These are phyloP conservation scores for Diplosphaera chodatii DNA, from an alignment of 139 green algal species.

Conservation along the genomic window DNA sequence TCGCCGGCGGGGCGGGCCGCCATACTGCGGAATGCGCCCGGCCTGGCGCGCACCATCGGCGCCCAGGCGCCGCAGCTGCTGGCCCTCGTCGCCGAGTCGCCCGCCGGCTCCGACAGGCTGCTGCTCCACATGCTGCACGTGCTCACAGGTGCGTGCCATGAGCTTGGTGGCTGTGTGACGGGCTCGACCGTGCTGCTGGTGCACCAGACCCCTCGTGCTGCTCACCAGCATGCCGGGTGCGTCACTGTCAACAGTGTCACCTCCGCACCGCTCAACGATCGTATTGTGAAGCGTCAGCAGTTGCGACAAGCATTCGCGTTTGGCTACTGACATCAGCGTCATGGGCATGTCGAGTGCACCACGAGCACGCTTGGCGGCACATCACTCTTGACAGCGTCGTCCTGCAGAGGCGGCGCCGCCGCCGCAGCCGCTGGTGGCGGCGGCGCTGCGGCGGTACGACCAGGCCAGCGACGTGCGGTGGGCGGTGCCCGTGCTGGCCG, in stretches of 20 bases:
- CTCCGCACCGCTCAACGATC: too few relatives aligned
- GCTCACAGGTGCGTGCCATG: constrained; percentile 18
- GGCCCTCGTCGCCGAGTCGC: constrained; percentile 19
- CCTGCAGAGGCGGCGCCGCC: constrained; percentile 14
- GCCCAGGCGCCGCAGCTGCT: constrained; percentile 30
- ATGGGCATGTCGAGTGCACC: too few relatives aligned
- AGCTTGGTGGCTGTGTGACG: too few relatives aligned
- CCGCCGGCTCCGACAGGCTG: constrained; percentile 28
- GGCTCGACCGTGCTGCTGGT: too few relatives aligned
- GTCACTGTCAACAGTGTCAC: too few relatives aligned
- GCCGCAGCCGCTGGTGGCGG: constrained; percentile 28
- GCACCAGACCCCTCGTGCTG: too few relatives aligned
- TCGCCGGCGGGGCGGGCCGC: constrained; percentile 8
- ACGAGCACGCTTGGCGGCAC: too few relatives aligned
- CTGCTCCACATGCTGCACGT: constrained; percentile 55
- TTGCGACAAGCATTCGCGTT: too few relatives aligned
- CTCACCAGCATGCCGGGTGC: too few relatives aligned
- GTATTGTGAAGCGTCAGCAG: too few relatives aligned
- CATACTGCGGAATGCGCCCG: constrained; percentile 23
- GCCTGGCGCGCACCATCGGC: constrained; percentile 38
- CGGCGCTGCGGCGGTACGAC: constrained; percentile 17
- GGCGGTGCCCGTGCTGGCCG: constrained; percentile 30
- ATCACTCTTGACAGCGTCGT: too few relatives aligned
- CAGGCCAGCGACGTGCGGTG: constrained; percentile 7
- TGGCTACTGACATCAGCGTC: too few relatives aligned